Conservation (phyloP, 2,329 filamentous ascomycete species). For the Amesomyces nigricolor region DNA sequence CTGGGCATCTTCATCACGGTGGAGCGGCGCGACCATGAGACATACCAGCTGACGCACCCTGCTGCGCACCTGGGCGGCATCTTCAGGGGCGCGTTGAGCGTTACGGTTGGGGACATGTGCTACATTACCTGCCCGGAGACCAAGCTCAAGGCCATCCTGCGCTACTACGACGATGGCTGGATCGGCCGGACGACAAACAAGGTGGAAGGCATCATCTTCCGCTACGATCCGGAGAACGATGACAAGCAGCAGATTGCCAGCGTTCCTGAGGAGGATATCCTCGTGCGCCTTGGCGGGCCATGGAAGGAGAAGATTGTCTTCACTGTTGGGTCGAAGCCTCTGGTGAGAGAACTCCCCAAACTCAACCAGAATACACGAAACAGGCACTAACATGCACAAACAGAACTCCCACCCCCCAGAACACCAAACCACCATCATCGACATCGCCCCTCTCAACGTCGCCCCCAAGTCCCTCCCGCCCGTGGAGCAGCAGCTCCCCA, state of each 20-base stretch:
- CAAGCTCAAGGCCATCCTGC: slow-evolving; percentile 82
- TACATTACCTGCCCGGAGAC: slow-evolving; percentile 88
- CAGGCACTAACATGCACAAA: neutral
- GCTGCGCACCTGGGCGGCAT: slow-evolving; percentile 88
- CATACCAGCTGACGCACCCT: slow-evolving; percentile 92
- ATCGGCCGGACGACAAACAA: slow-evolving; percentile 85
- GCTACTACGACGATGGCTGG: slow-evolving; percentile 95
- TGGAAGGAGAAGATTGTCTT: slow-evolving; percentile 72
- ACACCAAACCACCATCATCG: slow-evolving; percentile 71
- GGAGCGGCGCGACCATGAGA: slow-evolving; percentile 73
- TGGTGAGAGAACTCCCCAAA: slow-evolving; percentile 46
- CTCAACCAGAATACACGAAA: neutral
- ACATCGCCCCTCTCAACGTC: slow-evolving; percentile 77
- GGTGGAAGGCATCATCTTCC: slow-evolving; percentile 85
- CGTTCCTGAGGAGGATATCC: slow-evolving; percentile 75
- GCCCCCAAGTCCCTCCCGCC: slow-evolving; percentile 76
- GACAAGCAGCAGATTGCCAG: slow-evolving; percentile 74
- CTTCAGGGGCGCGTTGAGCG: slow-evolving; percentile 76
- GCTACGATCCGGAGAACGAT: slow-evolving; percentile 82
- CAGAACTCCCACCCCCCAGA: slow-evolving; percentile 46
- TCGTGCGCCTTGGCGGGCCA: slow-evolving; percentile 74
- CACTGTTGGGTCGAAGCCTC: slow-evolving; percentile 52
- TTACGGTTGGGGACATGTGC: slow-evolving; percentile 85
- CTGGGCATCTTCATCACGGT: slow-evolving; percentile 91
- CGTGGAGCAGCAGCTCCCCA: slow-evolving; percentile 69